Percentiles rank a stretch among this genome's conserved stretches.
Conservation (phyloP, 768 basidiomycete genomes). For the Termitomyces sp. region DNA sequence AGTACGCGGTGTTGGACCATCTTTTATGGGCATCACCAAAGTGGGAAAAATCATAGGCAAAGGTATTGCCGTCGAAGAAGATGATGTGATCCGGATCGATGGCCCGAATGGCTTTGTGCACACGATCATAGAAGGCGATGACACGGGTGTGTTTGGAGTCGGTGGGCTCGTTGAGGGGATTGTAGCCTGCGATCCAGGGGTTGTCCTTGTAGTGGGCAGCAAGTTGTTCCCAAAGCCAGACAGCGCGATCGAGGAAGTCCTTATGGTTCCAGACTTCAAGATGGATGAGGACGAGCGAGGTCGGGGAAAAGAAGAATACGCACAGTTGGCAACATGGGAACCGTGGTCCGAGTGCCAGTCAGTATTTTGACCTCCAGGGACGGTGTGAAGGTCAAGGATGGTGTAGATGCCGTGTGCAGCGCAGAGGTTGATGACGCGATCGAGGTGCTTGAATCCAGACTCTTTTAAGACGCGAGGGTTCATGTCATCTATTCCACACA, state of each 20-base stretch:
- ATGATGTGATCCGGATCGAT: constrained; percentile 68
- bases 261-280: constrained; percentile 71
- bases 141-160: constrained; percentile 64
- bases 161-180: constrained; percentile 80
- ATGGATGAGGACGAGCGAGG: not conserved
- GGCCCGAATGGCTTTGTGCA: constrained; percentile 66
- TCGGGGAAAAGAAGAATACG: constrained; percentile 8
- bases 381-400: constrained; percentile 77
- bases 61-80: constrained; percentile 84
- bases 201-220: constrained; percentile 74
- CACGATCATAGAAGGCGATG: constrained; percentile 60
- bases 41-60: constrained; percentile 71
- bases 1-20: constrained; percentile 71
- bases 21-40: constrained; percentile 58
- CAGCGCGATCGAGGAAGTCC: constrained; percentile 75
- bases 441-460: constrained; percentile 76
- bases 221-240: constrained; percentile 76
- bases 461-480: constrained; percentile 74
- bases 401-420: constrained; percentile 75
- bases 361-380: constrained; percentile 68
- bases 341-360: constrained; percentile 82
- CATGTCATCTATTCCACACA: constrained; percentile 50
- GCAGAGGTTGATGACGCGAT: constrained; percentile 73
- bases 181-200: constrained; percentile 84
- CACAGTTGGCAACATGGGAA: constrained; percentile 59